These are phyloP conservation scores for Rhodotorula sphaerocarpa DNA, from an alignment of 768 basidiomycete genomes.

Conservation along the genomic window DNA sequence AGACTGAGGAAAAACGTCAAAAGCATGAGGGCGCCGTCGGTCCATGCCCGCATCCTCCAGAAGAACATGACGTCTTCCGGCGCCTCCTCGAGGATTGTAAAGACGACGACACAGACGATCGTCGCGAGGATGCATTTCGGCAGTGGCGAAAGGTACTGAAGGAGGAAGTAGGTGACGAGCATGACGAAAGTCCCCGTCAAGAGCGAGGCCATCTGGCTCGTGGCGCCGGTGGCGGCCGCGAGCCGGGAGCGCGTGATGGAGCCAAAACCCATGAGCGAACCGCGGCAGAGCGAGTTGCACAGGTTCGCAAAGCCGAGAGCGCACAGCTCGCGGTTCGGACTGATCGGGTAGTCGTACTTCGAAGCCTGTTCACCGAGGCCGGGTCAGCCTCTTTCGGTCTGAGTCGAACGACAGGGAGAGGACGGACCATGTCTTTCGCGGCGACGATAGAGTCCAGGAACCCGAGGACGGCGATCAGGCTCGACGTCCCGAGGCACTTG, in stretches of 20 bases:
- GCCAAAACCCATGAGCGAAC: slow-evolving; percentile 84
- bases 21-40: slow-evolving; percentile 73
- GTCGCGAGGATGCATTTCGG: slow-evolving; percentile 86
- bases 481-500: slow-evolving; percentile 40
- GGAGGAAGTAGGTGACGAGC: slow-evolving; percentile 77
- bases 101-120: slow-evolving; percentile 57
- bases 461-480: slow-evolving; percentile 71
- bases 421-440: slow-evolving; percentile 60
- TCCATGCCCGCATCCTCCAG: slow-evolving; percentile 70
- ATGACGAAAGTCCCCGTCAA: slow-evolving; percentile 43
- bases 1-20: slow-evolving; percentile 82
- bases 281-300: slow-evolving; percentile 65
- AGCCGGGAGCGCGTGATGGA: slow-evolving; percentile 86
- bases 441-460: slow-evolving; percentile 92
- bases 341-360: slow-evolving; percentile 23
- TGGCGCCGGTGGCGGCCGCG: slow-evolving; percentile 77
- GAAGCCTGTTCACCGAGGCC: not conserved
- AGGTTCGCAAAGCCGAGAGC: slow-evolving; percentile 55
- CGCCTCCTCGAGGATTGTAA: slow-evolving; percentile 61
- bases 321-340: slow-evolving; percentile 89
- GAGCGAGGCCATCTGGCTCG: slow-evolving; percentile 67
- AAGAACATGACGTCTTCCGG: slow-evolving; percentile 65
- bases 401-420: too few relatives aligned
- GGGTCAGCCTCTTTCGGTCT: not conserved
- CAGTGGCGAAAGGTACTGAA: slow-evolving; percentile 74